Conservation (phyloP, 192 early-diverging fungal genomes). For the Oehlia diaphana region DNA sequence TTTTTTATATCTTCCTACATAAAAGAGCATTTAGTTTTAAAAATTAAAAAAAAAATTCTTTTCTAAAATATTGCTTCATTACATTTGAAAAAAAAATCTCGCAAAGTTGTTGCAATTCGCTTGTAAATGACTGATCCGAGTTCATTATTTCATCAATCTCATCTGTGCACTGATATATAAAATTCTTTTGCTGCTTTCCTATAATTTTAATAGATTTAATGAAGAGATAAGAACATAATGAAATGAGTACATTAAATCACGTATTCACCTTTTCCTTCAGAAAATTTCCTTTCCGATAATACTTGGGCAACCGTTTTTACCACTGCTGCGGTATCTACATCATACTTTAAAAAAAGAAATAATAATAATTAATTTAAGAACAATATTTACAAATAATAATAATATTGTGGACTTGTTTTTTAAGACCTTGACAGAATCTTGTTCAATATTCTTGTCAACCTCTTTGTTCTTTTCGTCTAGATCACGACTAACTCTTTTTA, state of each 20-base stretch:
- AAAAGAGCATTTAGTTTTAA: background rate
- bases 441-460: background rate
- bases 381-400: background rate
- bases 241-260: no score
- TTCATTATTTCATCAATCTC: conserved; percentile 13
- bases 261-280: background rate
- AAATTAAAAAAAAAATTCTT: background rate
- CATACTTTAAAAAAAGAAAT: background rate
- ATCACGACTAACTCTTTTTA: conserved; percentile 9
- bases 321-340: background rate
- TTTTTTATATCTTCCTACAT: background rate
- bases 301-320: background rate
- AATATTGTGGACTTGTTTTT: background rate
- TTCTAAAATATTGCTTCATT: background rate
- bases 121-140: conserved; percentile 5
- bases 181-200: conserved; percentile 10
- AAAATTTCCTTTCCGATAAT: background rate
- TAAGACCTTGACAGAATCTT: conserved; percentile 24
- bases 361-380: background rate
- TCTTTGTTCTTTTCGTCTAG: conserved; percentile 19
- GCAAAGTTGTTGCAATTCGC: conserved; percentile 20
- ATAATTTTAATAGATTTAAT: background rate
- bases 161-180: conserved; percentile 22
- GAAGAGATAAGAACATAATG: background rate
- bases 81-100: conserved; percentile 1